Evolutionary conservation across 2,329 filamentous ascomycete species (phyloP), one percentile per base, ranked within the genome.

Genomic region (Fusarium sp.): DNA sequence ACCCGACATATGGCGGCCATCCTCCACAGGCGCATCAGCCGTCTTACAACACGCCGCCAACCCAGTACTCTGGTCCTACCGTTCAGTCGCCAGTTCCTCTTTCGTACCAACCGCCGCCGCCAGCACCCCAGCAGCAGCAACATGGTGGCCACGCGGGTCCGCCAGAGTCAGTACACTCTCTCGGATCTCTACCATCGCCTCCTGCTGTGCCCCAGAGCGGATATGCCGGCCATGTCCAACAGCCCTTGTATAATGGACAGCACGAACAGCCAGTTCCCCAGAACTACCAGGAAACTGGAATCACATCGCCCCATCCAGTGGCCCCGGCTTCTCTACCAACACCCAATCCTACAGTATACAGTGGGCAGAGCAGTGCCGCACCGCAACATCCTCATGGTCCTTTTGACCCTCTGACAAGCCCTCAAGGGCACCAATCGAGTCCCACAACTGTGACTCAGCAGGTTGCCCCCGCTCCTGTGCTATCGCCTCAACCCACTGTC

Each of bases 1-100:
- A 23, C 18, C 18, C 18, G 18, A 23, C 18, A 4, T 4, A 23
- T 23, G 18, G 18, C 18, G 18, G 18, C 18, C 18, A 23, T 4
- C 18, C 34, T 16, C 31, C 16, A 15, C 48, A 51, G 34, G 39
- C 67, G 15, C 60, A 68, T 27, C 66, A 68, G 13, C 15, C 46
- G 6, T 37, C 47, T 3, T 60, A 39, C 18, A 37, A 31, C 10
- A 27, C 27, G 4, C 18, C 61, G 2, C 30, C 57, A 7, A 2
- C 5, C 6, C 47, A 68, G 5, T 28, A 43, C 8, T 43, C 41
- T 0, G 43, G 16, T 1, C 12, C 23, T 15, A n/a, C 40, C 1
- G 28, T 36, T 11, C 36, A 51, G 10, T 13, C 58, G 3, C 36
- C 50, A 13, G 41, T 27, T 6, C 16, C 50, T 18, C 30, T 50